Evolutionary conservation across 2,329 filamentous ascomycete species (phyloP), one percentile per base, ranked within the genome.

Genomic region (Alternaria hordeiaustralica): DNA sequence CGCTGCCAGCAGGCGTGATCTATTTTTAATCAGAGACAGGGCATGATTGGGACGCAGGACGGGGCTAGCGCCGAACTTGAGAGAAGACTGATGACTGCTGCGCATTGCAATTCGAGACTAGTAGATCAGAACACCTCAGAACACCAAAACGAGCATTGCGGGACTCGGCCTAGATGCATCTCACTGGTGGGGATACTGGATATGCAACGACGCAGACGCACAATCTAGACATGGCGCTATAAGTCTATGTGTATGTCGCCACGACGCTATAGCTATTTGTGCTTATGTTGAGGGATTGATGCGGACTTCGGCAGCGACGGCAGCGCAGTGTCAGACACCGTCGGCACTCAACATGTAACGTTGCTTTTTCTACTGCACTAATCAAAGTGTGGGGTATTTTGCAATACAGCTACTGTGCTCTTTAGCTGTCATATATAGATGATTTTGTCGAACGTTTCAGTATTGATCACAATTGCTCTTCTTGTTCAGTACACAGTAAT

Each of bases 211-310:
- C 15, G 33, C 33, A 36, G 28, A 30, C 28, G 30, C 30, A 33
- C 30, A 3, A 41, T 41, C 36, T 18, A 41, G 36, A 41, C 36
- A 18, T 41, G 0, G 36, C 36, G 3, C 36, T 41, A 18, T 11
- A 5, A 41, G n/a, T 36, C 15, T 36, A 36, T 33, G 30, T 36
- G 3, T n/a, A 36, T 41, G 36, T 41, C n/a, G 36, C 36, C 36
- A 41, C 36, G 36, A 41, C 36, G 36, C 36, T 41, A 41, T 18
- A 41, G 36, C 36, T 41, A 41, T 41, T 41, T 41, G 36, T 41
- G 36, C 36, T 41, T 18, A 41, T 41, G 36, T 41, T 41, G 36
- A 41, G 36, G 36, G 36, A 11, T 41, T 41, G 36, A 41, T 41
- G 33, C 36, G 36, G 36, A 41, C 36, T 41, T 41, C 36, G 36